Evolutionary conservation across 306 rosid genomes (phyloP), one percentile per base, ranked within the genome.

Genomic region (Sphenostylis stenocarpa): DNA sequence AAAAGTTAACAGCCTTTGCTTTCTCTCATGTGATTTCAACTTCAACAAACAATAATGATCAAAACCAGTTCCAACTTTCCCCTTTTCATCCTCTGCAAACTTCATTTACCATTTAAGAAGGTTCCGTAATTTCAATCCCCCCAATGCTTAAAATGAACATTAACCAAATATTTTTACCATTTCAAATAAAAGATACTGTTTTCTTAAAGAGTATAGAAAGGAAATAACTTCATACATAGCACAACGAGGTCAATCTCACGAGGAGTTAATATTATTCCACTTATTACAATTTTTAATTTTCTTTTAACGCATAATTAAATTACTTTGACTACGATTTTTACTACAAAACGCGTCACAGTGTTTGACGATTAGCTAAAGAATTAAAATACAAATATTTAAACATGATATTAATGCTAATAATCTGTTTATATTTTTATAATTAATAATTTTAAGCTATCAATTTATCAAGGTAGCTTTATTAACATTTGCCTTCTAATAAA

Each of bases 1-100:
- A 28, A 57, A 78, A 39, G 62, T 33, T 24, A 77, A 28, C 31
- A 5, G 1, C 29, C 73, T 64, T 76, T 62, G 49, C 48, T 34
- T 49, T 20, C 60, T 41, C 39, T 55, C 33, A 0, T 44, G 70
- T 29, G 6, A 29, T 44, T 60, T 57, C 82, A 78, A 58, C 82
- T 20, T 58, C 82, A 77, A 5, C 68, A 0, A 14, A 39, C 62
- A 41, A 53, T 67, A 43, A 52, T 65, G 2, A 24, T 41, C 7
- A 4, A 6, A 23, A 64, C 10, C 1, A 0, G 41, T 60, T 41
- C 12, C 16, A 41, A 41, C 47, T 41, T 55, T 47, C 12, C 16
- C 24, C 6, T 36, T 39, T 56, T 39, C 13, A 56, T 38, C 26
- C 0, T 24, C 16, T 72, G 4, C 28, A 28, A 58, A 29, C 3